Evolutionary conservation across 495 filamentous ascomycete species (phyloP).

Genomic region (Jackrogersella multiformis): DNA sequence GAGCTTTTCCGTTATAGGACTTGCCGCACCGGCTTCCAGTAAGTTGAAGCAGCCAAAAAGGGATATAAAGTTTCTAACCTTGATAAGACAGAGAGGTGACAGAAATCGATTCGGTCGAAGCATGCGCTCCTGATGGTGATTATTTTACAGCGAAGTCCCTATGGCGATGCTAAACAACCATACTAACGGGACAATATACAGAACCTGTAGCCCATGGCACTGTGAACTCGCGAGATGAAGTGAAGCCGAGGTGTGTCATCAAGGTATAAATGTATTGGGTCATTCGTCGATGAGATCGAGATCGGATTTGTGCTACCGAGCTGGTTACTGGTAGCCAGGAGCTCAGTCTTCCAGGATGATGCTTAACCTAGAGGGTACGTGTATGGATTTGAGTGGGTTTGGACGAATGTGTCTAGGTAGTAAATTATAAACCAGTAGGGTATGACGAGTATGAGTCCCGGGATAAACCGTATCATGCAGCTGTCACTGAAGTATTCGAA

Average conservation of each 20-base stretch:
- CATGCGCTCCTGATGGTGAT: background rate
- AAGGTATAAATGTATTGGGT: no score
- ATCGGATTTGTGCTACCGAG: no score
- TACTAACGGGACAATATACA: background rate
- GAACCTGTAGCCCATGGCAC: background rate
- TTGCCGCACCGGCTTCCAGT: background rate
- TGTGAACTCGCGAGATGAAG: no score
- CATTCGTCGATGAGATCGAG: background rate
- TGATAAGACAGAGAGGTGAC: background rate
- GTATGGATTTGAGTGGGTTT: no score
- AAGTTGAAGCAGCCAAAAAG: background rate
- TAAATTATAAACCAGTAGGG: no score
- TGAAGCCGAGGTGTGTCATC: background rate
- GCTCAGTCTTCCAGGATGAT: no score
- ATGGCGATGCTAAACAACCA: background rate
- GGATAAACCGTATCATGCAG: no score
- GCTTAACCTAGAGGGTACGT: no score
- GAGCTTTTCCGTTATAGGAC: background rate
- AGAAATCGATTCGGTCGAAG: background rate
- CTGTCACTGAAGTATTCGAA: no score
- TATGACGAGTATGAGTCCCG: no score
- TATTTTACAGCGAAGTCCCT: background rate
- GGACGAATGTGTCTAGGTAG: no score
- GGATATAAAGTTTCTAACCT: background rate
- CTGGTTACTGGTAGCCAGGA: no score